Percentiles rank a stretch among this genome's conserved stretches.
Conservation (phyloP, 257 asterid species). For the Nicotiana attenuata region DNA sequence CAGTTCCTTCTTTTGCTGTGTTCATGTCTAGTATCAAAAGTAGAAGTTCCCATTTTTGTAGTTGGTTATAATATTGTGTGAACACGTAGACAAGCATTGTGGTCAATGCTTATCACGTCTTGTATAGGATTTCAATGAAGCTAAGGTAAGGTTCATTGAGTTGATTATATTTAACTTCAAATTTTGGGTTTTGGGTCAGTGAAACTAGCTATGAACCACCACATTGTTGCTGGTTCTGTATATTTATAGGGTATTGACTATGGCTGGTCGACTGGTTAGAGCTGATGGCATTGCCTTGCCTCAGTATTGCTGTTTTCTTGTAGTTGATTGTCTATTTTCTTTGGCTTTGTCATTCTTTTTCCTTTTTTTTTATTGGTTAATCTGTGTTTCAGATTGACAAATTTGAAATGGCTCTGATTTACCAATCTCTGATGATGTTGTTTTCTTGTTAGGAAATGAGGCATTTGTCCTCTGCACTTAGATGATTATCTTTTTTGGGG, state of each 20-base stretch:
- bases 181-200: no score
- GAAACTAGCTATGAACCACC: no score
- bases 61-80: background rate
- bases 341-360: background rate
- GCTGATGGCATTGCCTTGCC: background rate
- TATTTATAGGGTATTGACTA: no score
- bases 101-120: background rate
- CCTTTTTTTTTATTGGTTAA: background rate
- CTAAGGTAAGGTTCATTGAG: no score
- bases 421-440: no score
- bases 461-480: no score
- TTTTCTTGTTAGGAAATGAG: no score
- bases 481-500: no score
- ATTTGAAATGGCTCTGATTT: no score
- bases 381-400: background rate
- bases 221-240: no score
- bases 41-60: background rate
- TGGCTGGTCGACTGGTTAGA: background rate
- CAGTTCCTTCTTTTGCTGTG: background rate
- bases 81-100: background rate
- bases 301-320: background rate
- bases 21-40: background rate
- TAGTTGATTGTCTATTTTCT: background rate
- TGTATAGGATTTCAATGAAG: background rate
- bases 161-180: no score